These are phyloP conservation scores for Erysimum cheiri DNA, from an alignment of 441 rosid species.

Conservation along the genomic window DNA sequence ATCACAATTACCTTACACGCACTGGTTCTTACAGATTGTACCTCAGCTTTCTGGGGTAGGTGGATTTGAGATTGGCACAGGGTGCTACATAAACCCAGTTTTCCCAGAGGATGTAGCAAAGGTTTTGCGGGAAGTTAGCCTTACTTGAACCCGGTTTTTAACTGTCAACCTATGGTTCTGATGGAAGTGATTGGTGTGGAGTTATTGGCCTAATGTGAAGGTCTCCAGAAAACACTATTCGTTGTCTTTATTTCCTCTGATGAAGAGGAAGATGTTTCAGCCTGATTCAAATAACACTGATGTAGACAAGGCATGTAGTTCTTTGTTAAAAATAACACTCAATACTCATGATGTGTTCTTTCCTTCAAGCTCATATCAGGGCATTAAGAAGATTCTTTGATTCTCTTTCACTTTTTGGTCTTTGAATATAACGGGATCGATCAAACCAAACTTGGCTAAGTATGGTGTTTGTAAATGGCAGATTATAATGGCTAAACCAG, in stretches of 20 bases:
- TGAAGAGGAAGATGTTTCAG: conserved; percentile 15
- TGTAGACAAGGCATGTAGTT: conserved; percentile 7
- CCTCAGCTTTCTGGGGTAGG: conserved; percentile 73
- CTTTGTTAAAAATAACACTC: background rate
- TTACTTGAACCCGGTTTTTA: conserved; percentile 38
- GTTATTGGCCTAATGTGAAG: background rate
- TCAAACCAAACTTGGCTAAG: background rate
- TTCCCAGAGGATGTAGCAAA: conserved; percentile 89
- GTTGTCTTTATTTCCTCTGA: background rate
- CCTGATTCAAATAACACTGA: conserved; percentile 11
- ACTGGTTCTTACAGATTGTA: conserved; percentile 85
- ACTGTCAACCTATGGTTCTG: background rate
- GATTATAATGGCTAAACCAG: too few relatives aligned
- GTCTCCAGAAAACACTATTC: background rate
- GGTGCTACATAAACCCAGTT: conserved; percentile 88
- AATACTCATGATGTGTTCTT: background rate
- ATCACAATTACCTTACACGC: conserved; percentile 55
- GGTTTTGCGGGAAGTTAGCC: conserved; percentile 65
- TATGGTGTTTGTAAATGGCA: conserved; percentile 51
- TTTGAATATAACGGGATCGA: too few relatives aligned
- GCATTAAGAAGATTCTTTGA: background rate
- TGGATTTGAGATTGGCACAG: conserved; percentile 84
- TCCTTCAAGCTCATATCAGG: background rate
- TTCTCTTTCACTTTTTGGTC: too few relatives aligned
- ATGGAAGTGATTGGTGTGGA: conserved; percentile 1